These are phyloP conservation scores for Didymella segeticola DNA, from an alignment of 2,329 filamentous ascomycete species.

Conservation along the genomic window DNA sequence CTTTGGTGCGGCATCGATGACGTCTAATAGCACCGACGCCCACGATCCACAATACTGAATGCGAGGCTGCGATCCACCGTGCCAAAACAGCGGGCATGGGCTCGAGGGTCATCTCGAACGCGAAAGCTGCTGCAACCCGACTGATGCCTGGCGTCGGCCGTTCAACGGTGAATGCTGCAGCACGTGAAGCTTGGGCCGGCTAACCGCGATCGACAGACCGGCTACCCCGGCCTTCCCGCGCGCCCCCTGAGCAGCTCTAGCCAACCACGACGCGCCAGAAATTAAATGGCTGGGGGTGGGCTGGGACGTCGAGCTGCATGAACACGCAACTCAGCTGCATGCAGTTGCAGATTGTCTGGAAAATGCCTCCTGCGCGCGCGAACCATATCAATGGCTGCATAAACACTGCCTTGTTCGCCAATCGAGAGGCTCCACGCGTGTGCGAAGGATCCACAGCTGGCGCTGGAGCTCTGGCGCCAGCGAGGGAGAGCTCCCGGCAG, in stretches of 20 bases:
- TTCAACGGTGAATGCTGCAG: conserved; percentile 9
- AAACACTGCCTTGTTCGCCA: conserved; percentile 23
- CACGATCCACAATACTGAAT: not conserved
- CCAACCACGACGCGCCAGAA: conserved; percentile 21
- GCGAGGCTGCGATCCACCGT: conserved; percentile 2
- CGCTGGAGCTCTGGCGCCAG: conserved; percentile 8
- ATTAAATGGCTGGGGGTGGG: conserved; percentile 35
- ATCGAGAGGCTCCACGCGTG: conserved; percentile 44
- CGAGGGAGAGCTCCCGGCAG: conserved; percentile 25
- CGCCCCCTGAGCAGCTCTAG: not conserved
- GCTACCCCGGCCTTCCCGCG: conserved; percentile 17
- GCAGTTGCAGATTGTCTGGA: conserved; percentile 36
- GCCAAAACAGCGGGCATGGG: conserved; percentile 1
- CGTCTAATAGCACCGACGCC: not conserved
- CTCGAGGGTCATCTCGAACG: not conserved
- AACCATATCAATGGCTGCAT: conserved; percentile 30
- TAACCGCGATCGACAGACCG: conserved; percentile 12
- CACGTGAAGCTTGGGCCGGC: conserved; percentile 18
- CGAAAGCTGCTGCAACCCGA: conserved; percentile 1
- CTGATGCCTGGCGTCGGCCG: conserved; percentile 5
- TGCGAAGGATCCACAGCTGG: conserved; percentile 18
- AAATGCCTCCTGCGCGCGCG: conserved; percentile 29
- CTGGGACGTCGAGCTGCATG: conserved; percentile 14
- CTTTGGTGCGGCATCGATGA: conserved; percentile 9
- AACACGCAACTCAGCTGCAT: conserved; percentile 27